Conservation (phyloP, 179 eudicot species). For the Camellia oleifera region DNA sequence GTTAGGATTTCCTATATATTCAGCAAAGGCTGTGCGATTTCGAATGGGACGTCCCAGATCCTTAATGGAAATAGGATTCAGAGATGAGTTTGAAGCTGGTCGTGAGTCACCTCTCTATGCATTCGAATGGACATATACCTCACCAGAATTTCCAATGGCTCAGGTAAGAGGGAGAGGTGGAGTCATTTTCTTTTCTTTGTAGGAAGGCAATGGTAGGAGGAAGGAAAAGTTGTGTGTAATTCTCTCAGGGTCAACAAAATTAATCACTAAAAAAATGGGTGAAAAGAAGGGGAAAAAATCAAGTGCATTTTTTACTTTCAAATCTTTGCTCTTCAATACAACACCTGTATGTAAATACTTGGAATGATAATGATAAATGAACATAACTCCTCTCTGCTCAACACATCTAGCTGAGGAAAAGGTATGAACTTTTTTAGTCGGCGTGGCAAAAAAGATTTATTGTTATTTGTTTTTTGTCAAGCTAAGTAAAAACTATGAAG, state of each 20-base stretch:
- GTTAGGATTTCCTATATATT: constrained; percentile 46
- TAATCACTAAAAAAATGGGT: neutral
- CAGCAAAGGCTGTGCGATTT: constrained; percentile 51
- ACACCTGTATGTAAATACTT: neutral
- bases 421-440: neutral
- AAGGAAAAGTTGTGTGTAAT: neutral
- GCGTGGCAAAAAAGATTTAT: neutral
- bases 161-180: constrained; percentile 30
- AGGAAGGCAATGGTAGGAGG: neutral
- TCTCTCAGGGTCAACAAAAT: neutral
- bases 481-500: neutral
- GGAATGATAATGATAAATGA: neutral
- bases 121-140: constrained; percentile 51
- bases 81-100: constrained; percentile 15
- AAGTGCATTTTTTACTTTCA: neutral
- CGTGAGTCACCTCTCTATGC: constrained; percentile 22
- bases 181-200: neutral
- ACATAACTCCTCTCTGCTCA: neutral
- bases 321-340: neutral
- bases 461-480: neutral
- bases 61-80: constrained; percentile 11
- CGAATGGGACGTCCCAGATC: constrained; percentile 36
- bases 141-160: constrained; percentile 53
- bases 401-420: neutral
- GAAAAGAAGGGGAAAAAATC: neutral